phyloP scores from a whole-genome alignment of 768 basidiomycete species.

The Boletus vermiculosoides region DNA sequence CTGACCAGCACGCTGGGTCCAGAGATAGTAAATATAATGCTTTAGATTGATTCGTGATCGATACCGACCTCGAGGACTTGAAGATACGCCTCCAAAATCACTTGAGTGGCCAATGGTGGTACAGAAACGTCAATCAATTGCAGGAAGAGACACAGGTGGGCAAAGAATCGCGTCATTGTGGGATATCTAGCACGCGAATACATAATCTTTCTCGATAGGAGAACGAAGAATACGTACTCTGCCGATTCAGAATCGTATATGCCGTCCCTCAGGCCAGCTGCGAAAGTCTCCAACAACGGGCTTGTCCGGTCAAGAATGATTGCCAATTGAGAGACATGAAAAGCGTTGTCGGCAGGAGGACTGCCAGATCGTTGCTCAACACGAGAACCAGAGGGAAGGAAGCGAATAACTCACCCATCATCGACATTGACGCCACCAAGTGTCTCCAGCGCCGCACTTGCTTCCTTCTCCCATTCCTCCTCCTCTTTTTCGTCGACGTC shows the following conservation, averaged over 20 bases:
- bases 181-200: conserved; percentile 49
- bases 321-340: conserved; percentile 78
- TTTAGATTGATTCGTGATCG: not conserved
- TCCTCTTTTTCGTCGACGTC: conserved; percentile 40
- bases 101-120: conserved; percentile 71
- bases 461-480: conserved; percentile 67
- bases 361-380: conserved; percentile 31
- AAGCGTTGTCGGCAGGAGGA: conserved; percentile 66
- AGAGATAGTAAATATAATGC: not conserved
- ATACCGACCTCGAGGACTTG: conserved; percentile 73
- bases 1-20: conserved; percentile 63
- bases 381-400: not conserved
- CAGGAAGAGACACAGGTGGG: conserved; percentile 87
- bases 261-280: conserved; percentile 52
- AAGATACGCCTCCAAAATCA: conserved; percentile 86
- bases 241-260: conserved; percentile 46
- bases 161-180: conserved; percentile 83
- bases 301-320: conserved; percentile 74
- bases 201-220: not conserved
- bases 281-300: conserved; percentile 66
- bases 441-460: conserved; percentile 52
- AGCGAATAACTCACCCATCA: conserved; percentile 53
- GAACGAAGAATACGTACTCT: conserved; percentile 48
- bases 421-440: conserved; percentile 56
- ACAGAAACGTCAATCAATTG: conserved; percentile 76